These are phyloP conservation scores for Pestalotiopsis sp. DNA, from an alignment of 2,329 filamentous ascomycete genomes.

Conservation along the genomic window DNA sequence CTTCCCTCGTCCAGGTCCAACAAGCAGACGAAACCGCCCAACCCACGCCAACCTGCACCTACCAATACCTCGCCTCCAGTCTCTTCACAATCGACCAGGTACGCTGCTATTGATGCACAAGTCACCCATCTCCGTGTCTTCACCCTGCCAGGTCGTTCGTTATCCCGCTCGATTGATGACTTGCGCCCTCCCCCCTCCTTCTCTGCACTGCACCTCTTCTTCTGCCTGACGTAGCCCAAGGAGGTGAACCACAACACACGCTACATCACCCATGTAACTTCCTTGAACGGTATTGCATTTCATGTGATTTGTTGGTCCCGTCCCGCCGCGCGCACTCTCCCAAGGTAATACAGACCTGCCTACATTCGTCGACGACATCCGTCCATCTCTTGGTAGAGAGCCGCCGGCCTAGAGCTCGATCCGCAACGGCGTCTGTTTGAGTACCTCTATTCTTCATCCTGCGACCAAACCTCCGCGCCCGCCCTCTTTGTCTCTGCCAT, in stretches of 20 bases:
- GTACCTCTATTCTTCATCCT: neutral
- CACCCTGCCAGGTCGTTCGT: neutral
- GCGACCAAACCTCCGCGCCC: neutral
- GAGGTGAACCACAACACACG: neutral
- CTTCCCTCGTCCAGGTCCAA: slow-evolving; percentile 37
- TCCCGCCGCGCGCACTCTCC: too few species aligned
- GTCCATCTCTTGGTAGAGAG: neutral
- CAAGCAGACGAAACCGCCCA: slow-evolving; percentile 2
- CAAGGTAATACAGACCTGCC: too few species aligned
- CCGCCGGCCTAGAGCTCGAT: neutral
- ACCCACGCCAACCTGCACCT: slow-evolving; percentile 24
- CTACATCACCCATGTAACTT: too few species aligned
- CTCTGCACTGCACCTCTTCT: neutral
- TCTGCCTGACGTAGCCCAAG: neutral
- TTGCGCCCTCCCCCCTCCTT: neutral
- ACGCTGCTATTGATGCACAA: slow-evolving; percentile 16
- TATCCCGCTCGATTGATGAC: neutral
- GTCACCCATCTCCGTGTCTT: neutral
- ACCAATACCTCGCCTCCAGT: slow-evolving; percentile 22
- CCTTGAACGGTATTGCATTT: too few species aligned
- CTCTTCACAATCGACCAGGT: slow-evolving; percentile 27
- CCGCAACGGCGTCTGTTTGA: neutral
- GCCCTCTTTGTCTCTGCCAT: neutral
- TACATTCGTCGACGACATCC: too few species aligned
- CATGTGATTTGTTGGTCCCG: too few species aligned